Percentiles rank a stretch among this genome's conserved stretches.
Conservation (phyloP, 768 basidiomycete genomes). For the Lentinula boryana region DNA sequence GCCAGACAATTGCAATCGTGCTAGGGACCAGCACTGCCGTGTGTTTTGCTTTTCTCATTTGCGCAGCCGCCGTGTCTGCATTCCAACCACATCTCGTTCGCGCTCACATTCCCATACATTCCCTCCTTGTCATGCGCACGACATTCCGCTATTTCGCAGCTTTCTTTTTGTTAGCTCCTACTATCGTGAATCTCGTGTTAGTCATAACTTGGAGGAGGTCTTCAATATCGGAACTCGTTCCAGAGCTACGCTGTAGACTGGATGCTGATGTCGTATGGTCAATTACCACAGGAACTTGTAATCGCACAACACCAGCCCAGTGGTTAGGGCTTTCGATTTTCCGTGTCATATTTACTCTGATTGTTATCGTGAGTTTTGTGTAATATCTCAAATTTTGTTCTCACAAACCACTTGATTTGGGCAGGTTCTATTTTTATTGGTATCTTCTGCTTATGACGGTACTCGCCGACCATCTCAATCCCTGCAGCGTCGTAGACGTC, state of each 20-base stretch:
- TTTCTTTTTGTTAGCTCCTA: slow-evolving; percentile 42
- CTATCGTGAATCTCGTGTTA: slow-evolving; percentile 50
- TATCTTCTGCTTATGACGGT: slow-evolving; percentile 19
- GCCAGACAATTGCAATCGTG: slow-evolving; percentile 38
- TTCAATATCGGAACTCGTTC: slow-evolving; percentile 27
- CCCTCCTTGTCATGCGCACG: slow-evolving; percentile 23
- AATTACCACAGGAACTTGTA: slow-evolving; percentile 23
- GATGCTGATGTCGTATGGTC: slow-evolving; percentile 70
- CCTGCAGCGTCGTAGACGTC: slow-evolving; percentile 7
- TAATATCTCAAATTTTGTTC: not conserved
- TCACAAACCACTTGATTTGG: slow-evolving; percentile 3
- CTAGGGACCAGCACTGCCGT: slow-evolving; percentile 42
- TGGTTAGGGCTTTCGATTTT: slow-evolving; percentile 52
- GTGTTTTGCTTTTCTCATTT: slow-evolving; percentile 32
- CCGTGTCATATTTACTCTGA: slow-evolving; percentile 47
- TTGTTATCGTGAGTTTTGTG: slow-evolving; percentile 42
- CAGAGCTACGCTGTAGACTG: slow-evolving; percentile 46
- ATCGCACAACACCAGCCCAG: slow-evolving; percentile 29
- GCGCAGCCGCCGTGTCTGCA: slow-evolving; percentile 30
- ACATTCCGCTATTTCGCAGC: slow-evolving; percentile 37
- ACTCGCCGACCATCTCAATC: slow-evolving; percentile 16
- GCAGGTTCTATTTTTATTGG: slow-evolving; percentile 15
- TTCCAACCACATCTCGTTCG: slow-evolving; percentile 32
- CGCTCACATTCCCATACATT: slow-evolving; percentile 22
- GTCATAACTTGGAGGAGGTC: slow-evolving; percentile 47